Percentiles rank a stretch among this genome's conserved stretches.
Conservation (phyloP, 176 grass and related monocot species). For the Zizania latifolia region DNA sequence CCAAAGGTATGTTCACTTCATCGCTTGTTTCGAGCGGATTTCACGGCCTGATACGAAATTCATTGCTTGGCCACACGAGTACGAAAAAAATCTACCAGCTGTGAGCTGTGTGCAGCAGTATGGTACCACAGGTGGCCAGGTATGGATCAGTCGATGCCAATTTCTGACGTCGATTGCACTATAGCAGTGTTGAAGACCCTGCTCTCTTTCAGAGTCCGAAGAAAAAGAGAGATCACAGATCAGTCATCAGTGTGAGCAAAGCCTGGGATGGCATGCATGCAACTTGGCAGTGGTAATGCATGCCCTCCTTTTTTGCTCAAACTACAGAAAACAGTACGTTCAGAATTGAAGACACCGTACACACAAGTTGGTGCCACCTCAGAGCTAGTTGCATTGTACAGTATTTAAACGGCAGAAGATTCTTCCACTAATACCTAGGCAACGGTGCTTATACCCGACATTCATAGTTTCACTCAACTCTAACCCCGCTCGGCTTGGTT, state of each 20-base stretch:
- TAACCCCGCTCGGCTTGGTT: too few relatives aligned
- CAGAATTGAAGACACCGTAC: background rate
- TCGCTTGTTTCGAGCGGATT: background rate
- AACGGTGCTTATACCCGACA: too few relatives aligned
- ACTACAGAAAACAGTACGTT: background rate
- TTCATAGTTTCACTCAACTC: too few relatives aligned
- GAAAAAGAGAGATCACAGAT: background rate
- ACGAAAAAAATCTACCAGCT: background rate
- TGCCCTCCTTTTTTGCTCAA: background rate
- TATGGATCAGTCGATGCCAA: background rate
- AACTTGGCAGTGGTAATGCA: background rate
- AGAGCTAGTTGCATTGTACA: background rate
- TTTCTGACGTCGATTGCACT: background rate
- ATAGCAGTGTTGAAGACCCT: background rate
- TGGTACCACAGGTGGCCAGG: background rate
- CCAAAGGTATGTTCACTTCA: background rate
- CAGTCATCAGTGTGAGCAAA: too few relatives aligned
- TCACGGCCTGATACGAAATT: background rate
- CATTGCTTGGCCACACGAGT: background rate
- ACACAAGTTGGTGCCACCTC: background rate
- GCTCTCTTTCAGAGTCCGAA: background rate
- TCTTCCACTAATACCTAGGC: background rate
- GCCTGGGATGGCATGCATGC: background rate
- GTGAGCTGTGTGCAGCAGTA: background rate
- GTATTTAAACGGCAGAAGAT: background rate